These are phyloP conservation scores for Aspergillus versicolor DNA, from an alignment of 2,329 filamentous ascomycete species.

Conservation along the genomic window DNA sequence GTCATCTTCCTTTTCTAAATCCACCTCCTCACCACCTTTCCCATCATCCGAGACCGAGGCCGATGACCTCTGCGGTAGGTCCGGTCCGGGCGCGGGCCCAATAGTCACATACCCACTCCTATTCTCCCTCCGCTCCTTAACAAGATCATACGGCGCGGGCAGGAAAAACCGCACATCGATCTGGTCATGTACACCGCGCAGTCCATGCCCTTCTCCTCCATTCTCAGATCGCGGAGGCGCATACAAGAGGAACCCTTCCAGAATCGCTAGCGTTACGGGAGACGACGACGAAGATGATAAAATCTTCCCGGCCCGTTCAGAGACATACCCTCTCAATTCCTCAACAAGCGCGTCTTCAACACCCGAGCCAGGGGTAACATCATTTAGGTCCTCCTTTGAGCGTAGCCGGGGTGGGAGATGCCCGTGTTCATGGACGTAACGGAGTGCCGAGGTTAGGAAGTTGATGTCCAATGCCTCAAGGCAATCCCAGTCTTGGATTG, in stretches of 20 bases:
- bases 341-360: constrained; percentile 28
- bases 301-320: background rate
- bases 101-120: constrained; percentile 49
- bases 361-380: constrained; percentile 44
- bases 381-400: constrained; percentile 61
- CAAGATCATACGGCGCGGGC: constrained; percentile 60
- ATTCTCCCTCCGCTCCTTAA: constrained; percentile 42
- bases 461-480: constrained; percentile 72
- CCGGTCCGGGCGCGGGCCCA: constrained; percentile 33
- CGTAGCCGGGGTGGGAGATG: constrained; percentile 47
- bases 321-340: constrained; percentile 20
- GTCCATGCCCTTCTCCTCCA: constrained; percentile 21
- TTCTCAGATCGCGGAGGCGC: constrained; percentile 38
- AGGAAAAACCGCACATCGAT: constrained; percentile 79
- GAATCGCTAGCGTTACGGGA: constrained; percentile 59
- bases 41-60: background rate
- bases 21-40: constrained; percentile 14
- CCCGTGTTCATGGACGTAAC: constrained; percentile 69
- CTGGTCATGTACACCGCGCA: constrained; percentile 29
- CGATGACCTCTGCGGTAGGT: constrained; percentile 3
- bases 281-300: background rate
- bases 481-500: constrained; percentile 89
- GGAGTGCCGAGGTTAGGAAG: constrained; percentile 65
- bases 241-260: constrained; percentile 89
- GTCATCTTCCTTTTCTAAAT: constrained; percentile 33